Base-by-base conservation (phyloP, 257 asterid genomes). In the Schizonepeta tenuifolia region DNA sequence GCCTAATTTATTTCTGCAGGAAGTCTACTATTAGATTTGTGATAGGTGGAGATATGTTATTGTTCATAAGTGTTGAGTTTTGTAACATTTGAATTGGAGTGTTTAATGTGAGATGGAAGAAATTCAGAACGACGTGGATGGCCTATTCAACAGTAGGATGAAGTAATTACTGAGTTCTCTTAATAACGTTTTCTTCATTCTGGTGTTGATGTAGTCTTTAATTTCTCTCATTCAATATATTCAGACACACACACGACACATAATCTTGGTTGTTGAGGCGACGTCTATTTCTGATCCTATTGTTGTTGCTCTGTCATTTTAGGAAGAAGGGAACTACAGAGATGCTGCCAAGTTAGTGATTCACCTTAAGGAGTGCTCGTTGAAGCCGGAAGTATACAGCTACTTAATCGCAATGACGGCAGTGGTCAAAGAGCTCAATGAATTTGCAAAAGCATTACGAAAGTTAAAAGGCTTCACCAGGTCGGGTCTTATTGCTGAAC, bases 351-450 rank as follows among this genome's bases (percentile, higher is more conserved):
- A 86, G 74, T 70, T 95, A 47, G 93, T 95, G 65, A 79, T 90
- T 61, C 85, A 85, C 76, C 87, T 90, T 18, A 80, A 85, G 81
- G 98, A 92, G 41, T 75, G 81, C 41, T 92, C 91, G 2, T 62
- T 95, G 58, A 92, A 90, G 79, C 98, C 98, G 2, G 99, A 92
- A 75, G 80, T 81, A 9, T 95, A 91, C 83, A 92, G 99, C 83
- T 92, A 92, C 65, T 73, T 95, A 66, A 86, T 95, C 26, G 99
- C 96, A 50, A 95, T 95, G 99, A 87, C 98, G 15, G 95, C 96
- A 21, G 87, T 95, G 17, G 95, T 92, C 58, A 95, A 92, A 77
- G 99, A 95, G 81, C 88, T 95, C 50, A 90, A 92, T 33, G 98
- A 90, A 83, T 77, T 95, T 20, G 96, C 92, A 18, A 95, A 92